phyloP scores from a whole-genome alignment of 257 asterid genomes.

The Sherardia arvensis region DNA sequence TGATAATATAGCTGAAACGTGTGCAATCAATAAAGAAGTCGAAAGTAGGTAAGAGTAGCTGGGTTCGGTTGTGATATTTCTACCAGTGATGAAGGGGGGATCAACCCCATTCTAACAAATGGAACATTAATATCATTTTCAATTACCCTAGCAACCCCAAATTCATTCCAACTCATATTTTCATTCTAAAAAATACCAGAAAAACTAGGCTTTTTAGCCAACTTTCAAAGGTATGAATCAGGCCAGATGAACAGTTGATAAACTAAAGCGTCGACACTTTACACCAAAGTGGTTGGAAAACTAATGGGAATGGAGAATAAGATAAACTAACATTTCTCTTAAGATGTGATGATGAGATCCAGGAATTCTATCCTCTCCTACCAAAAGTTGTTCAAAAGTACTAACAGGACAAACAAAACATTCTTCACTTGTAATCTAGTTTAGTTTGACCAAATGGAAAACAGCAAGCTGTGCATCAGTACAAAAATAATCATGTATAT shows the following conservation, averaged over 20 bases:
- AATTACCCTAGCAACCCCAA: background rate
- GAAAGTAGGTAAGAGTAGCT: conserved; percentile 1
- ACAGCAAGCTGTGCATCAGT: background rate
- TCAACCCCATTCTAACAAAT: background rate
- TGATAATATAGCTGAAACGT: background rate
- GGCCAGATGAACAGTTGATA: background rate
- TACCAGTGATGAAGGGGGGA: too few relatives aligned
- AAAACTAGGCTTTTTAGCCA: too few relatives aligned
- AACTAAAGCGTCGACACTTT: background rate
- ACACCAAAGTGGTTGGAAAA: background rate
- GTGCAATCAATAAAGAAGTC: background rate
- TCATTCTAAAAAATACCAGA: too few relatives aligned
- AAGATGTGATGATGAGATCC: background rate
- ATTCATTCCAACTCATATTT: too few relatives aligned
- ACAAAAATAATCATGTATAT: too few relatives aligned
- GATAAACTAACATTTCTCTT: background rate
- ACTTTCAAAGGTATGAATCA: background rate
- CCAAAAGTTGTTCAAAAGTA: background rate
- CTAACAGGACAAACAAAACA: background rate
- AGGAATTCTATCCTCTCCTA: background rate
- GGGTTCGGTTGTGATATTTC: conserved; percentile 7
- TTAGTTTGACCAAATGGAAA: background rate
- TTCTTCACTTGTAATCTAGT: background rate
- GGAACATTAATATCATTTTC: background rate
- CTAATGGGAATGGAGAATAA: background rate